These are phyloP conservation scores for Trypanosomatidae sp. DNA, from an alignment of 208 protist species.

Conservation along the genomic window DNA sequence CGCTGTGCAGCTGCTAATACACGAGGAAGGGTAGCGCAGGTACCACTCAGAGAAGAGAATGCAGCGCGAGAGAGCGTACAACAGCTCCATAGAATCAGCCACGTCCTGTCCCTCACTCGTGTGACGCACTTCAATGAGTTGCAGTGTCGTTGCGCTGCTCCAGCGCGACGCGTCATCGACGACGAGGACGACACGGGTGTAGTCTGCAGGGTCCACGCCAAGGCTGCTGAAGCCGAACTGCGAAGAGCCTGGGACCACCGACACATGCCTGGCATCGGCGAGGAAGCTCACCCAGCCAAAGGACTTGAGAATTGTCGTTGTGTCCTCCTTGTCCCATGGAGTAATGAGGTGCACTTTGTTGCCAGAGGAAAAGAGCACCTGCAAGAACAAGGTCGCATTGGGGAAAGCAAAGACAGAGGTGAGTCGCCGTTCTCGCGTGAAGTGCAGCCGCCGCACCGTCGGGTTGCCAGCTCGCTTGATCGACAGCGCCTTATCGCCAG, in stretches of 20 bases:
- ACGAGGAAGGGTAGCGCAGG: constrained; percentile 63
- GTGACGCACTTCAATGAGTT: constrained; percentile 56
- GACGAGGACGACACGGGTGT: constrained; percentile 48
- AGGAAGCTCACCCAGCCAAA: constrained; percentile 54
- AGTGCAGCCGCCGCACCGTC: constrained; percentile 22
- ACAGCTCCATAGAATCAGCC: constrained; percentile 54
- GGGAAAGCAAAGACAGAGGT: constrained; percentile 49
- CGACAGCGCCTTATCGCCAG: constrained; percentile 6
- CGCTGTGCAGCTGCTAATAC: constrained; percentile 46
- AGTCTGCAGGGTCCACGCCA: constrained; percentile 29
- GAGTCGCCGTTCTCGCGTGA: constrained; percentile 18
- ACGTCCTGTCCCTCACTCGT: constrained; percentile 1
- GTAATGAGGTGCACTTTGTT: constrained; percentile 54
- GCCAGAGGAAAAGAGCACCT: constrained; percentile 56
- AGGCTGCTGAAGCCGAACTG: constrained; percentile 39
- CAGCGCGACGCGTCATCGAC: constrained; percentile 36
- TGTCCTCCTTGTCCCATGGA: constrained; percentile 46
- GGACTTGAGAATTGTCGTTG: constrained; percentile 29
- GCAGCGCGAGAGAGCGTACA: constrained; percentile 64
- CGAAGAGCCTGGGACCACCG: constrained; percentile 28
- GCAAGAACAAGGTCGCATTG: constrained; percentile 58
- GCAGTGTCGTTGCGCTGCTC: constrained; percentile 35
- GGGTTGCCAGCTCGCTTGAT: constrained; percentile 40
- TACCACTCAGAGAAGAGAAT: constrained; percentile 64
- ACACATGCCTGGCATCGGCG: constrained; percentile 37